Percentiles rank a stretch among this genome's conserved stretches.
Evolutionary conservation across 2,329 filamentous ascomycete genomes (phyloP).

Genomic region (Blastomyces parvus): DNA sequence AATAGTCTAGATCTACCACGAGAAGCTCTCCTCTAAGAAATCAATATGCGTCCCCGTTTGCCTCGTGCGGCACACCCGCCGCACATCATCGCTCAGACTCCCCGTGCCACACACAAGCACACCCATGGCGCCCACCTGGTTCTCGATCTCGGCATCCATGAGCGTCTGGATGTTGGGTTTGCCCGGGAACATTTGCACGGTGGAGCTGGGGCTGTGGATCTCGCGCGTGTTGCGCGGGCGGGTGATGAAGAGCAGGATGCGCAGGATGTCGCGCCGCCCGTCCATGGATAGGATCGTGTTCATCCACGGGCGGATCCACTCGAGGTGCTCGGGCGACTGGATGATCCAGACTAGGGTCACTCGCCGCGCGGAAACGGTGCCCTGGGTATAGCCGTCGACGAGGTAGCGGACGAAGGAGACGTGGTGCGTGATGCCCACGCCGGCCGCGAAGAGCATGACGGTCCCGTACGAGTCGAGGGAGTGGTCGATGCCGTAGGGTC

Average conservation of each 20-base stretch:
- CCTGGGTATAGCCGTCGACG: slow-evolving; percentile 57
- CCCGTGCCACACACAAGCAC: slow-evolving; percentile 74
- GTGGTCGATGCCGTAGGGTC: slow-evolving; percentile 78
- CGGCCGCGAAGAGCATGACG: slow-evolving; percentile 78
- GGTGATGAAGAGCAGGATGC: slow-evolving; percentile 83
- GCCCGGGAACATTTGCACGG: slow-evolving; percentile 86
- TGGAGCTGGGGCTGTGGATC: slow-evolving; percentile 63
- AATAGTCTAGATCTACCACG: slow-evolving; percentile 32
- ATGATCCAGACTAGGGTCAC: slow-evolving; percentile 88
- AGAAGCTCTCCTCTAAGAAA: slow-evolving; percentile 68
- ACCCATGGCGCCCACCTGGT: slow-evolving; percentile 78
- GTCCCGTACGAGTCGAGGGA: slow-evolving; percentile 88
- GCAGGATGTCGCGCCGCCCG: slow-evolving; percentile 69
- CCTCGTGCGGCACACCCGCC: slow-evolving; percentile 56
- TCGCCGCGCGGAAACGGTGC: slow-evolving; percentile 68
- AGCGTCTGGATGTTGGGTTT: slow-evolving; percentile 72
- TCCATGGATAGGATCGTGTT: slow-evolving; percentile 68
- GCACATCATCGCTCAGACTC: slow-evolving; percentile 64
- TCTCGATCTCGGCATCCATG: slow-evolving; percentile 69
- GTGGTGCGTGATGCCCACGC: slow-evolving; percentile 92
- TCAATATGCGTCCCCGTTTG: slow-evolving; percentile 55
- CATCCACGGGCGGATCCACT: slow-evolving; percentile 89
- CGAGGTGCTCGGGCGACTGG: slow-evolving; percentile 75
- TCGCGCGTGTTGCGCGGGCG: slow-evolving; percentile 75
- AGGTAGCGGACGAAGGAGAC: slow-evolving; percentile 77